A percentile compares a stretch with the other conserved stretches of the same genome.
Evolutionary conservation across 2,329 filamentous ascomycete species (phyloP).

Genomic region (Trichoderma koningii): DNA sequence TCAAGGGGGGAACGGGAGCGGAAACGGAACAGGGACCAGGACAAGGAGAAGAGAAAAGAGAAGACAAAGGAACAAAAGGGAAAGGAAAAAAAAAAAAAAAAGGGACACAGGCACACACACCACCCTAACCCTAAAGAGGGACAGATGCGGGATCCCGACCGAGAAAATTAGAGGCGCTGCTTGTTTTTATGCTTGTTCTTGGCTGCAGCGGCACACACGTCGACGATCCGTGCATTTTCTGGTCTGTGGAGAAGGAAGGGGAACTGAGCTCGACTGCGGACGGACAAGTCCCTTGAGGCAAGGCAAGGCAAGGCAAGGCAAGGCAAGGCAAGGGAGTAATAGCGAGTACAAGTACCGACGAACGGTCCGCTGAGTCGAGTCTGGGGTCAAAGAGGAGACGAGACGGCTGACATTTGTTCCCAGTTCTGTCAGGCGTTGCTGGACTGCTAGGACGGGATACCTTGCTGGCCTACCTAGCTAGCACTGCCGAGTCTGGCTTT

Average conservation of each 20-base stretch:
- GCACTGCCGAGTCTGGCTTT: no score
- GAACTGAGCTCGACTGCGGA: no score
- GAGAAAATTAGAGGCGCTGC: conserved; percentile 14
- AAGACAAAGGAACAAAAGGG: not conserved
- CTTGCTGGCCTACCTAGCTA: no score
- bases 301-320: no score
- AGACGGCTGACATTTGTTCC: no score
- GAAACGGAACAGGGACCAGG: not conserved
- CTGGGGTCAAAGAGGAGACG: no score
- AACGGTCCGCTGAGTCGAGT: no score
- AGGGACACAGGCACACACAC: conserved; percentile 4
- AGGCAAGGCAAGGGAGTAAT: no score
- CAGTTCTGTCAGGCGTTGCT: no score
- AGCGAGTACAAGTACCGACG: not conserved
- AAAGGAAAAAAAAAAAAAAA: not conserved
- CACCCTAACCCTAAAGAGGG: conserved; percentile 20
- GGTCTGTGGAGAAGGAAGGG: conserved; percentile 2
- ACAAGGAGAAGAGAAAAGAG: not conserved
- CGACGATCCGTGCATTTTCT: conserved; percentile 23
- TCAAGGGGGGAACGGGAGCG: not conserved
- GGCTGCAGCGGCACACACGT: not conserved
- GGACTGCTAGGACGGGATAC: no score
- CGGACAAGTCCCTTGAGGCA: no score
- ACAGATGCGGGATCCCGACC: conserved; percentile 8
- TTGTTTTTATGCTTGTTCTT: conserved; percentile 26